These are phyloP conservation scores for Penicillium concentricum DNA, from an alignment of 2,329 filamentous ascomycete species.

Conservation along the genomic window DNA sequence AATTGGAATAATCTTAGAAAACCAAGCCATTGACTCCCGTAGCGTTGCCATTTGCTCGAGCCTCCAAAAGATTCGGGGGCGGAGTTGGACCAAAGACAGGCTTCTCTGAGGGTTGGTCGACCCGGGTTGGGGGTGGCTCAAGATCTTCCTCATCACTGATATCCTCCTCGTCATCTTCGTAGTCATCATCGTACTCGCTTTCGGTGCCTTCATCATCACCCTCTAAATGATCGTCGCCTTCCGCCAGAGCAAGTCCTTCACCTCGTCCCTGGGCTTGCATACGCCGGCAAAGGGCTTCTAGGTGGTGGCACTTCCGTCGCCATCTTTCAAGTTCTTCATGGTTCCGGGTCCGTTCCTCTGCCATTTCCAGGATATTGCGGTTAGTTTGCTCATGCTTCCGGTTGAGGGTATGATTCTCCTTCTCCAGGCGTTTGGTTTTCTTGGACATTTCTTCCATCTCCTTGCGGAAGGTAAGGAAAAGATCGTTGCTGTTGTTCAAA, in stretches of 20 bases:
- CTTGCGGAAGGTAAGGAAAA: constrained; percentile 94
- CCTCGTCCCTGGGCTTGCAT: constrained; percentile 95
- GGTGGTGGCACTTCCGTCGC: constrained; percentile 81
- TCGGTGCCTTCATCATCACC: constrained; percentile 43
- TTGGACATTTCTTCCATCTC: constrained; percentile 99
- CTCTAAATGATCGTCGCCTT: constrained; percentile 52
- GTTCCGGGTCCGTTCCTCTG: constrained; percentile 79
- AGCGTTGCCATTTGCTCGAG: constrained; percentile 47
- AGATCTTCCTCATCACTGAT: constrained; percentile 57
- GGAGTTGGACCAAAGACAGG: constrained; percentile 51
- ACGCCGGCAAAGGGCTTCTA: constrained; percentile 90
- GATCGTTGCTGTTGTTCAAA: constrained; percentile 94
- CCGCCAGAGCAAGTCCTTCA: constrained; percentile 62
- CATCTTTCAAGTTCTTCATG: constrained; percentile 75
- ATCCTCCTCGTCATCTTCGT: constrained; percentile 62
- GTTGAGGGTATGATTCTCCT: constrained; percentile 88
- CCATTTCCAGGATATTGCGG: constrained; percentile 95
- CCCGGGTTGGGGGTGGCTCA: constrained; percentile 33
- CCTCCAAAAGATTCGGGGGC: constrained; percentile 50
- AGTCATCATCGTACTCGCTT: constrained; percentile 56
- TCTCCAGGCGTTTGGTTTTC: constrained; percentile 94
- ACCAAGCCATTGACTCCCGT: constrained; percentile 43
- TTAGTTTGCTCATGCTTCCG: constrained; percentile 92
- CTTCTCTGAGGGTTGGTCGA: constrained; percentile 37
- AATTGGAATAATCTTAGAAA: not conserved